Conservation (phyloP, 2,329 filamentous ascomycete species). For the Ophiostoma ulmi region DNA sequence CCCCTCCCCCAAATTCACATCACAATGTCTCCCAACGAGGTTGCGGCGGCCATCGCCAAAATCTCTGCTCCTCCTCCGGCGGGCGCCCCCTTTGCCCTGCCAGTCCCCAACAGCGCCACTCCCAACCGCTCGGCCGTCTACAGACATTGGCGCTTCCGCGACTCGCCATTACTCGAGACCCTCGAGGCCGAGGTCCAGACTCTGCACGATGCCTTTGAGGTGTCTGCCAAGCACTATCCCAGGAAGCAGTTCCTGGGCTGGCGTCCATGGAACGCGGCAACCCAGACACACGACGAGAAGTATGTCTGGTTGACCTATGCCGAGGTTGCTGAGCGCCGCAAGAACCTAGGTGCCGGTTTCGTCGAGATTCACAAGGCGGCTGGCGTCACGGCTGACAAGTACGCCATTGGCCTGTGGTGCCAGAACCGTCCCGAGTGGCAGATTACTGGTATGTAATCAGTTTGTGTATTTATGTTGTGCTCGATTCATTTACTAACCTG, state of each 20-base stretch:
- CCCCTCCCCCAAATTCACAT: constrained; percentile 8
- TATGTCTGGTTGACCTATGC: constrained; percentile 82
- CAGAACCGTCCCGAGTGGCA: constrained; percentile 88
- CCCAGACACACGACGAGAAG: constrained; percentile 65
- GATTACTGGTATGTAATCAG: constrained; percentile 56
- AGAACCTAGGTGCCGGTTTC: constrained; percentile 79
- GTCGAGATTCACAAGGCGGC: constrained; percentile 72
- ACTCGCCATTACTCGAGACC: constrained; percentile 65
- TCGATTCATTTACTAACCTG: not conserved
- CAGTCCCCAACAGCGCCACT: constrained; percentile 67
- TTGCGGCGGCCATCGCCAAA: constrained; percentile 45
- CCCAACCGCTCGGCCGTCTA: constrained; percentile 73
- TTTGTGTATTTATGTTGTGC: not conserved
- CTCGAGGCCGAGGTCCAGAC: constrained; percentile 67
- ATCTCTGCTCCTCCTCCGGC: constrained; percentile 61
- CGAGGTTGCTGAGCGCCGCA: constrained; percentile 71
- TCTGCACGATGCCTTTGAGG: constrained; percentile 75
- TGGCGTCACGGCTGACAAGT: constrained; percentile 61
- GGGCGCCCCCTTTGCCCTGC: constrained; percentile 71
- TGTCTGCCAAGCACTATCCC: constrained; percentile 55
- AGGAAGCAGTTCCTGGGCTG: constrained; percentile 72
- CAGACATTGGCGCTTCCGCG: constrained; percentile 71
- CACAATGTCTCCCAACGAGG: constrained; percentile 37
- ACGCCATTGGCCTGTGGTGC: constrained; percentile 78
- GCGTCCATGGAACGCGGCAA: constrained; percentile 70